Evolutionary conservation across 177 flowering plant genomes (phyloP).

Genomic region (Vitis hybrid): DNA sequence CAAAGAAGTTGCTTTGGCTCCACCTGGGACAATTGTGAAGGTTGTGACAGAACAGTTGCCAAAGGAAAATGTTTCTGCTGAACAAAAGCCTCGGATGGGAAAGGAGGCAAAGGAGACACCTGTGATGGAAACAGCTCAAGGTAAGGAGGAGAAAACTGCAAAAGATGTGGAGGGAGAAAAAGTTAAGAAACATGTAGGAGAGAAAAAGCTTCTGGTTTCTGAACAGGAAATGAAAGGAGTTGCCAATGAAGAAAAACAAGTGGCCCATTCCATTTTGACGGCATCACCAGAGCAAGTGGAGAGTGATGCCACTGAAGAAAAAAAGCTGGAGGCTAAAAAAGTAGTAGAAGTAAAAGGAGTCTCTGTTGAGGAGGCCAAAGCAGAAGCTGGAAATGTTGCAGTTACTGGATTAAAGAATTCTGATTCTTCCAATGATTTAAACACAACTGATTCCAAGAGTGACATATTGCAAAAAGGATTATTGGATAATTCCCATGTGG

Average conservation of each 20-base stretch:
- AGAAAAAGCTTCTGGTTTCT: conserved; percentile 14
- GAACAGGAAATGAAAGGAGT: conserved; percentile 15
- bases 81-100: conserved; percentile 24
- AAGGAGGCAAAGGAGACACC: conserved; percentile 34
- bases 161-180: conserved; percentile 26
- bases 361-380: conserved; percentile 17
- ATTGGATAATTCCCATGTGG: conserved; percentile 1
- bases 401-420: conserved; percentile 15
- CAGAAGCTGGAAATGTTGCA: conserved; percentile 14
- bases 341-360: conserved; percentile 4
- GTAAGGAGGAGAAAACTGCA: conserved; percentile 16
- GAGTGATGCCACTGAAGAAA: neutral
- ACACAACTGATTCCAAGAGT: conserved; percentile 14
- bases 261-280: neutral
- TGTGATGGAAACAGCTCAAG: conserved; percentile 18
- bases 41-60: conserved; percentile 60
- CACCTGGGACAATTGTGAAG: conserved; percentile 87
- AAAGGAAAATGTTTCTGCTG: conserved; percentile 31
- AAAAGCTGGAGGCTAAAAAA: conserved; percentile 8
- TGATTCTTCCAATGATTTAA: conserved; percentile 22
- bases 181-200: conserved; percentile 16
- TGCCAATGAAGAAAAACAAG: conserved; percentile 15
- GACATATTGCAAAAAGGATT: conserved; percentile 16
- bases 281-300: conserved; percentile 15
- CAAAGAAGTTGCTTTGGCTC: conserved; percentile 96